Percentiles rank a stretch among this genome's conserved stretches.
These are phyloP conservation scores for Ganoderma sinense DNA, from an alignment of 1,284 basidiomycete genomes.

Conservation along the genomic window DNA sequence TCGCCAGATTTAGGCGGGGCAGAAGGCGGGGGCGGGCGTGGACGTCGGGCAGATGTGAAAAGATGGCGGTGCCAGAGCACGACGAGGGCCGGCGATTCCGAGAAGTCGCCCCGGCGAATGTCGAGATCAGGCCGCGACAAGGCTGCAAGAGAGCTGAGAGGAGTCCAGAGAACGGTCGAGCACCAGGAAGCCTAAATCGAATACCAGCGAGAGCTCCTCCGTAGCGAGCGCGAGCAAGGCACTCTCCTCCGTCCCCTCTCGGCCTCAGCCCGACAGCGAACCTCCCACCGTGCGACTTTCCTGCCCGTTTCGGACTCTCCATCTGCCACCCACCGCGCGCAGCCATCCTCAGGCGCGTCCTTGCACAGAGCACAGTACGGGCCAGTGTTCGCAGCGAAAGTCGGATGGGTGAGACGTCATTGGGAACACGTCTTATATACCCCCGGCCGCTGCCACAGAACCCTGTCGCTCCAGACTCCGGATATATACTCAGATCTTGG, in stretches of 20 bases:
- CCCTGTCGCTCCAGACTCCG: constrained; percentile 31
- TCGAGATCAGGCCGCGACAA: constrained; percentile 21
- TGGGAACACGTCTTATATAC: constrained; percentile 24
- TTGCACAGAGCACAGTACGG: background rate
- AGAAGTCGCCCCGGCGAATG: constrained; percentile 26
- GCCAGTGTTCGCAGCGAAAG: background rate
- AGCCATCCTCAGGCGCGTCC: background rate
- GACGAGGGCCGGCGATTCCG: constrained; percentile 31
- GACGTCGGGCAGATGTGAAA: constrained; percentile 32
- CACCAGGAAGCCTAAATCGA: constrained; percentile 2
- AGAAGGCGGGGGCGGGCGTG: constrained; percentile 27
- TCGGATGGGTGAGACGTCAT: background rate
- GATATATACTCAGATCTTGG: constrained; percentile 37
- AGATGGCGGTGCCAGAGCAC: constrained; percentile 32
- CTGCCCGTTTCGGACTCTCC: constrained; percentile 27
- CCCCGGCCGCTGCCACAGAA: constrained; percentile 25
- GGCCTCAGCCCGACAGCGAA: background rate
- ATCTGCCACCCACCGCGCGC: constrained; percentile 3
- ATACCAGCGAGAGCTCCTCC: background rate
- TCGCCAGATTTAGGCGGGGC: constrained; percentile 41
- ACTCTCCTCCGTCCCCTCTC: background rate
- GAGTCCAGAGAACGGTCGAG: constrained; percentile 3
- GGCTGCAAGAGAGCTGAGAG: constrained; percentile 3
- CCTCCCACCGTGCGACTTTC: constrained; percentile 23
- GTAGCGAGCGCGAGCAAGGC: constrained; percentile 11